These are phyloP conservation scores for Gossypium sturtianum DNA, from an alignment of 345 rosid genomes.

Conservation along the genomic window DNA sequence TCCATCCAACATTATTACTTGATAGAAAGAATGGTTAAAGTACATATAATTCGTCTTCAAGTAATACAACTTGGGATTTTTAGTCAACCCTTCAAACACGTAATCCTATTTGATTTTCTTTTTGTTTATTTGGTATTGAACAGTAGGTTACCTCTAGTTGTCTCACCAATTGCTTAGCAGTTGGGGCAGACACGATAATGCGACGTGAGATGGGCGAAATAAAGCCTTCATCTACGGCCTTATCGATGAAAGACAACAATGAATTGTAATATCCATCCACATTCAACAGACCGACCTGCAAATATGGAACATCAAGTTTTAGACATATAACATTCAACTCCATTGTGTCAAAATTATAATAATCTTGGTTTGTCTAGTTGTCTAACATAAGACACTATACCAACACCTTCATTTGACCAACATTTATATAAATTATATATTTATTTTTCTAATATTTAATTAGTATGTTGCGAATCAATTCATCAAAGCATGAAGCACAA, in stretches of 20 bases:
- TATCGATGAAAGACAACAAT: constrained; percentile 69
- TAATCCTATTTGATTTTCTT: neutral
- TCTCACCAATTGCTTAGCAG: constrained; percentile 70
- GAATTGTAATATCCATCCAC: constrained; percentile 93
- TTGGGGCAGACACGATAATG: constrained; percentile 80
- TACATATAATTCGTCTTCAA: no score
- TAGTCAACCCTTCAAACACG: no score
- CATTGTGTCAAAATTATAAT: neutral
- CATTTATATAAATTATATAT: neutral
- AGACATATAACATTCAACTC: neutral
- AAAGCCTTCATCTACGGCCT: constrained; percentile 96
- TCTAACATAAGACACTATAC: neutral
- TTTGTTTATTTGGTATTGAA: neutral
- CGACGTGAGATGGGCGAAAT: constrained; percentile 78
- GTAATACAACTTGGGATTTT: neutral
- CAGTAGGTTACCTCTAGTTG: constrained; percentile 61
- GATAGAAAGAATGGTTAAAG: no score
- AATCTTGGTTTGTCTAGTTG: neutral
- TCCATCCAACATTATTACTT: no score
- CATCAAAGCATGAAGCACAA: constrained; percentile 14
- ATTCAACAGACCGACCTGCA: constrained; percentile 90
- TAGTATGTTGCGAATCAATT: constrained; percentile 16
- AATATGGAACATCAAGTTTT: neutral
- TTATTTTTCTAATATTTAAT: constrained; percentile 5
- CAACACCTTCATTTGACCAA: constrained; percentile 22